Evolutionary conservation across 2,329 filamentous ascomycete species (phyloP).

Genomic region (Penicillium polonicum): DNA sequence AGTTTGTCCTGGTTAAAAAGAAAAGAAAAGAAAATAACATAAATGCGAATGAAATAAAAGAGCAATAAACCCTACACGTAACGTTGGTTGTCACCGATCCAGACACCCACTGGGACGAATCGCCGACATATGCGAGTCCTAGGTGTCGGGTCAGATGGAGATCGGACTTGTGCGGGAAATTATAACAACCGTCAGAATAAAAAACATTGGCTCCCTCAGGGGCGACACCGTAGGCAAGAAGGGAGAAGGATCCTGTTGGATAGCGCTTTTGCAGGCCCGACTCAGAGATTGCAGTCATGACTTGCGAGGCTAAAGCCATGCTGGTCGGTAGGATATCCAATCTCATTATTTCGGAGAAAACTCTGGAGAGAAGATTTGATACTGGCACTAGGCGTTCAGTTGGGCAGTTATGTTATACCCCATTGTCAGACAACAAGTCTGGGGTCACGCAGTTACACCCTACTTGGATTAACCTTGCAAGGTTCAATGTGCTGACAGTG

Average conservation of each 20-base stretch:
- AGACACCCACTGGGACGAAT: constrained; percentile 17
- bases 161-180: too few relatives aligned
- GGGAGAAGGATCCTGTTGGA: constrained; percentile 14
- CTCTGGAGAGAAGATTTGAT: neutral
- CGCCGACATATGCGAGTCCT: constrained; percentile 23
- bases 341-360: constrained; percentile 8
- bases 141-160: neutral
- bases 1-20: neutral
- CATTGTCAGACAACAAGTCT: neutral
- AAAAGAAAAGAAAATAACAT: too few relatives aligned
- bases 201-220: constrained; percentile 10
- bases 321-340: neutral
- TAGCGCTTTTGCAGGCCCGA: constrained; percentile 14
- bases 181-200: constrained; percentile 17
- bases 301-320: constrained; percentile 10
- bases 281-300: constrained; percentile 2
- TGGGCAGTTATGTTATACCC: neutral
- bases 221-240: constrained; percentile 17
- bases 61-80: constrained; percentile 13
- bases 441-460: neutral
- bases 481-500: neutral
- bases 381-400: neutral
- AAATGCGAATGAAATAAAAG: neutral
- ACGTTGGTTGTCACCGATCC: constrained; percentile 19
- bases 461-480: neutral